Base-by-base conservation (phyloP, 2,329 filamentous ascomycete species). In the Rosellinia necatrix region DNA sequence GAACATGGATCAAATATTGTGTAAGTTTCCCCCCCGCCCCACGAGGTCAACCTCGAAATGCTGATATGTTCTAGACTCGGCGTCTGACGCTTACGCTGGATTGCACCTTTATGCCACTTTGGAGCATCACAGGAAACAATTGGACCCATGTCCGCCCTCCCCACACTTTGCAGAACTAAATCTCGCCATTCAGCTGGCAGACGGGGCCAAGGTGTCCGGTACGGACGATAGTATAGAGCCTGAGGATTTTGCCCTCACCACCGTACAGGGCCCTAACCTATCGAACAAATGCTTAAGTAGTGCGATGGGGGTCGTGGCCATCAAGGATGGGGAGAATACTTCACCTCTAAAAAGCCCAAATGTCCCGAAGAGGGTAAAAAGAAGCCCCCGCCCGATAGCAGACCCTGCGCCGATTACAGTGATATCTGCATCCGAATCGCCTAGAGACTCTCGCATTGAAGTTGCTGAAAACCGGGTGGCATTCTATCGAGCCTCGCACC, bases 31-130 rank as follows among this genome's bases (percentile, higher is more conserved):
- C 41, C 7, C 12, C 63, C 21, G 21, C 29, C 52, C 12, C 30
- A 7, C 15, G 1, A 8, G n/a, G n/a, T 42, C 7, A 3, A 58
- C 6, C 67, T 64, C 35, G 58, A 60, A 40, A 34, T 48, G 64
- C 71, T 71, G 24, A 72, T 62, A 9, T 47, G 60, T 15, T 34
- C 21, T 64, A 90, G 87, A 92, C 71, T 86, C 90, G 8, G 91
- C 91, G 10, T 87, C 90, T 1, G 91, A 96, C 70, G 88, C 91
- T 0, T 97, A 96, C 69, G 91, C 89, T 56, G 84, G 86, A 38
- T 73, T 89, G 9, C 87, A 90, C 53, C 76, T 97, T 1, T 96
- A 85, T 66, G 78, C 90, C 57, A 79, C 81, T 1, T 76, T 96
- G 40, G 87, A 97, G 54, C 74, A 82, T 46, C 83, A 88, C 65